Evolutionary conservation across 306 rosid genomes (phyloP).

Genomic region (Argentina anserina): DNA sequence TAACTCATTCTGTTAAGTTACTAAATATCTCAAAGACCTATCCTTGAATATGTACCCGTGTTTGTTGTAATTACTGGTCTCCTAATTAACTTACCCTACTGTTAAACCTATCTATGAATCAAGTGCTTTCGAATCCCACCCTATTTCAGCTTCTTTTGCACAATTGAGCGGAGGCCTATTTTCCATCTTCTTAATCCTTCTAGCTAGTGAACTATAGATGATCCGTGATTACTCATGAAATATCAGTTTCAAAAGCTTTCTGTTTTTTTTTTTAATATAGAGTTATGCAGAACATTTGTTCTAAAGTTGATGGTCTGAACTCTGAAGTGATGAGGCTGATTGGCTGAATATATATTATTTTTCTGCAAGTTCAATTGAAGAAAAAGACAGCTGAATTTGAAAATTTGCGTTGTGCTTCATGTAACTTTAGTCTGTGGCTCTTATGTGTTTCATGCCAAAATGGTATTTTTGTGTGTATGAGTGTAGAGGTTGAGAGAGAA

Average conservation of each 20-base stretch:
- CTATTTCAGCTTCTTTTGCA: not conserved
- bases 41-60: not conserved
- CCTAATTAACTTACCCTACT: not conserved
- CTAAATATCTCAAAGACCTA: not conserved
- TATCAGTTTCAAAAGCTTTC: not conserved
- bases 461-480: not conserved
- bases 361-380: not conserved
- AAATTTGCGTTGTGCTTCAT: not conserved
- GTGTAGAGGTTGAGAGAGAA: not conserved
- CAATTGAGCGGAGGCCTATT: not conserved
- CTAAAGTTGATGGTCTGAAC: not conserved
- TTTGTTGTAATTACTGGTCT: not conserved
- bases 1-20: not conserved
- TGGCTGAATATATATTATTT: not conserved
- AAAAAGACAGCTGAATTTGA: constrained; percentile 2
- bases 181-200: not conserved
- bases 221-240: not conserved
- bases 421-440: not conserved
- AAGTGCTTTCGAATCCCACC: constrained; percentile 1
- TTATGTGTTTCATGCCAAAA: not conserved
- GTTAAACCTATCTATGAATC: not conserved
- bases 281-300: not conserved
- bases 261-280: not conserved
- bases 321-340: not conserved
- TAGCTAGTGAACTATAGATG: not conserved